Conservation (phyloP, 2,329 filamentous ascomycete species). For the Neofusicoccum cordaticola region DNA sequence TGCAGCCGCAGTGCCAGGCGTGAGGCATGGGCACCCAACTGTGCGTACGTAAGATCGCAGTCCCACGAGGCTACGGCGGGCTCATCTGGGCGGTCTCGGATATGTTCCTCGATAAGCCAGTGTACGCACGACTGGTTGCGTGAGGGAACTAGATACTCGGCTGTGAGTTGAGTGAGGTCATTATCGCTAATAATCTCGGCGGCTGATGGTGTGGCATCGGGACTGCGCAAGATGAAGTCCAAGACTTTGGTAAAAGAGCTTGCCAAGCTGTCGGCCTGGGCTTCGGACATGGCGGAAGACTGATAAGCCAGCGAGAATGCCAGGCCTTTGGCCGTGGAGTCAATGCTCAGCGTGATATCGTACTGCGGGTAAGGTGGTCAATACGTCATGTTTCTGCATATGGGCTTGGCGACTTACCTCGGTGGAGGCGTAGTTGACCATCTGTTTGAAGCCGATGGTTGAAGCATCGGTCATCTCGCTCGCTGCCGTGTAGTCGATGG, state of each 20-base stretch:
- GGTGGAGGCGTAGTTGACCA: background rate
- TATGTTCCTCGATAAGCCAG: background rate
- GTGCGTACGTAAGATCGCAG: constrained; percentile 31
- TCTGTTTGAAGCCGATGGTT: background rate
- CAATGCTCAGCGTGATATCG: background rate
- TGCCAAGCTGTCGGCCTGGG: background rate
- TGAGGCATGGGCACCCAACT: constrained; percentile 27
- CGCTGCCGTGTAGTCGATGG: constrained; percentile 24
- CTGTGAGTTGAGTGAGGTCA: background rate
- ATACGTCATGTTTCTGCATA: background rate
- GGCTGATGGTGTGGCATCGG: background rate
- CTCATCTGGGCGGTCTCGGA: constrained; percentile 22
- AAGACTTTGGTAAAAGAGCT: background rate
- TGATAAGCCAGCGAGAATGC: background rate
- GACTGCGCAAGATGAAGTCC: background rate
- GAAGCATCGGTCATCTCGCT: background rate
- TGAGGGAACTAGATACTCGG: background rate
- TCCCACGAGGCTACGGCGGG: constrained; percentile 34
- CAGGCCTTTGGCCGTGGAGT: background rate
- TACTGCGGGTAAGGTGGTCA: constrained; percentile 24
- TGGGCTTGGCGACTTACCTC: background rate
- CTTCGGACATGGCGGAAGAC: background rate
- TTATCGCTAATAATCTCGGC: background rate
- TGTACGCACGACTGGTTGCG: background rate
- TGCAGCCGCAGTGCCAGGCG: constrained; percentile 30